Evolutionary conservation across 257 asterid species (phyloP), one percentile per base, ranked within the genome.

Genomic region (Lavandula angustifolia): DNA sequence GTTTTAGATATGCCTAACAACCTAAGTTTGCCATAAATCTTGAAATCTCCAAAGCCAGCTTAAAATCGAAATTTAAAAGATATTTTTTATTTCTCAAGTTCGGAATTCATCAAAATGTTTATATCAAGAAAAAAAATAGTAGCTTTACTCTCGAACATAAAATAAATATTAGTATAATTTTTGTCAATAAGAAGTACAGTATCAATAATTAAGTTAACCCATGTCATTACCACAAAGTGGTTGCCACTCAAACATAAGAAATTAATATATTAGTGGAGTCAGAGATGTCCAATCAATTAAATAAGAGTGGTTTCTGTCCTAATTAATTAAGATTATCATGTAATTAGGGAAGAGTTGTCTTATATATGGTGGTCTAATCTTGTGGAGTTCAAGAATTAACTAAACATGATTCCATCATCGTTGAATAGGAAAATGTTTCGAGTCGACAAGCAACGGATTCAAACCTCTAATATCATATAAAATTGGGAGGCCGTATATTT

Each of bases 251-350:
- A 61, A 65, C 68, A 65, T 55, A 73, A 62, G 12, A 63, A 9
- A n/a, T 43, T 52, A 61, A n/a, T 60, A 38, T 40, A 4, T 48
- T 51, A 53, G 2, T 48, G 8, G 13, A 22, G 42, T 55, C 47
- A 43, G 18, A 57, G 59, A 31, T 47, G 66, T 38, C 14, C 33
- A 48, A 56, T 38, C 40, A 34, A 54, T 11, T 43, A 48, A 37
- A 48, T 66, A 74, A 67, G 57, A 38, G 63, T 60, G 69, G 46
- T 17, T 32, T 16, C 27, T 32, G 37, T 32, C 38, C 4, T 9
- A 12, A 31, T 33, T 80, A 68, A 56, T 75, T 66, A 74, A 77
- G 59, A 60, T 81, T 84, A 84, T 79, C 81, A 62, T 64, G 65
- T 33, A 29, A 18, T 12, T 55, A 31, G 55, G 9, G 49, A 40